Evolutionary conservation across 768 basidiomycete genomes (phyloP), one percentile per base, ranked within the genome.

Genomic region (Tricholomella constricta): DNA sequence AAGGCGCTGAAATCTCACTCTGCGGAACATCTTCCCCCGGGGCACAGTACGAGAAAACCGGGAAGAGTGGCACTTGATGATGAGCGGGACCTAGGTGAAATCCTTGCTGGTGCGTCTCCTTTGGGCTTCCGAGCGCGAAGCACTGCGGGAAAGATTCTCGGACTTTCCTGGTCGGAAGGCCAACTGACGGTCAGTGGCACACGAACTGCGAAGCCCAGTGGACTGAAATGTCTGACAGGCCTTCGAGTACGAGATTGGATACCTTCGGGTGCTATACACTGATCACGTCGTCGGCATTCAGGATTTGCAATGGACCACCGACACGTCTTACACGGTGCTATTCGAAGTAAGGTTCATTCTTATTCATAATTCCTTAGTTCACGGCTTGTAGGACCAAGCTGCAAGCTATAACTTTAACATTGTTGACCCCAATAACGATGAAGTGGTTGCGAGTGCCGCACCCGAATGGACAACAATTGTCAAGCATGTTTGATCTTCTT

Each of bases 1-100:
- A 90, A 84, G 63, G 70, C 75, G 1, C 73, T 81, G 12, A 73
- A 74, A 49, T 70, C 70, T 23, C 73, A 64, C n/a, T 80, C 82
- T n/a, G 60, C 73, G 0, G 86, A 87, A 26, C 72, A 75, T 47
- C 45, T 80, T 2, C 38, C 59, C 49, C 15, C 57, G 15, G 34
- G 63, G 27, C 60, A 68, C 51, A 54, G 52, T 40, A 26, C 60
- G 55, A 56, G 61, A 40, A 55, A 55, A 51, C 29, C 48, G 11
- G 68, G 63, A 42, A 70, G 70, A 31, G 54, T 74, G 27, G 56
- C 56, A 26, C 57, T 74, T 6, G 74, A 70, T 17, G 66, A 73
- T 2, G 66, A 65, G 12, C 36, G 59, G 7, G 65, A 71, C 42
- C 48, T 72, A 9, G 79, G 78, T 3, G 58, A 66, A 17, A 14